phyloP scores from a whole-genome alignment of 768 basidiomycete genomes.

The Leccinum olivaceopallidum region DNA sequence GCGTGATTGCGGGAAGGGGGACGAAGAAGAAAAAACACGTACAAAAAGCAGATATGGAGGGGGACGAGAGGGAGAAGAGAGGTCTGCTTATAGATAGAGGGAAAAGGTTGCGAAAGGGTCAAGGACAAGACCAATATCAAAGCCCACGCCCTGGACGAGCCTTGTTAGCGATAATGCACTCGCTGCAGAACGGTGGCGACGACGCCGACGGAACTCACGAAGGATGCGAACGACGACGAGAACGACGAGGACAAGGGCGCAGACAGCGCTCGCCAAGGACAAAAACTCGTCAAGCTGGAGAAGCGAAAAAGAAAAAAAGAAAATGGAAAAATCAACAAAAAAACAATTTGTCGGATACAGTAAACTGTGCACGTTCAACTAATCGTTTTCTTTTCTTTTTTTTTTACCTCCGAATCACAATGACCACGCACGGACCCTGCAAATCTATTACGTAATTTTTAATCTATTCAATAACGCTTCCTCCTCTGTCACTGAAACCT shows the following conservation, averaged over 20 bases:
- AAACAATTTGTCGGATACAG: conserved; percentile 16
- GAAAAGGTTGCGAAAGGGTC: conserved; percentile 35
- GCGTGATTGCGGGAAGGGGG: conserved; percentile 19
- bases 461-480: conserved; percentile 25
- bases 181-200: background rate
- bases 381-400: conserved; percentile 9
- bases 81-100: conserved; percentile 42
- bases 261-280: conserved; percentile 24
- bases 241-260: conserved; percentile 10
- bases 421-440: conserved; percentile 34
- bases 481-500: conserved; percentile 38
- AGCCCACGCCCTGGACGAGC: conserved; percentile 25
- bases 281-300: conserved; percentile 23
- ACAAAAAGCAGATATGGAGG: conserved; percentile 36
- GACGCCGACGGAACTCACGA: background rate
- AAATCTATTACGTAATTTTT: conserved; percentile 12
- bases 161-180: background rate
- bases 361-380: conserved; percentile 2
- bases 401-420: conserved; percentile 17
- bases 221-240: conserved; percentile 17
- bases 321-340: conserved; percentile 18
- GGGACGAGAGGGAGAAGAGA: conserved; percentile 29
- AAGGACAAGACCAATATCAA: conserved; percentile 36
- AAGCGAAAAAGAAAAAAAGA: conserved; percentile 25
- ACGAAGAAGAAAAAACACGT: conserved; percentile 39